Evolutionary conservation across 2,329 filamentous ascomycete genomes (phyloP), one percentile per base, ranked within the genome.

Genomic region (Sclerotiophoma versabilis): DNA sequence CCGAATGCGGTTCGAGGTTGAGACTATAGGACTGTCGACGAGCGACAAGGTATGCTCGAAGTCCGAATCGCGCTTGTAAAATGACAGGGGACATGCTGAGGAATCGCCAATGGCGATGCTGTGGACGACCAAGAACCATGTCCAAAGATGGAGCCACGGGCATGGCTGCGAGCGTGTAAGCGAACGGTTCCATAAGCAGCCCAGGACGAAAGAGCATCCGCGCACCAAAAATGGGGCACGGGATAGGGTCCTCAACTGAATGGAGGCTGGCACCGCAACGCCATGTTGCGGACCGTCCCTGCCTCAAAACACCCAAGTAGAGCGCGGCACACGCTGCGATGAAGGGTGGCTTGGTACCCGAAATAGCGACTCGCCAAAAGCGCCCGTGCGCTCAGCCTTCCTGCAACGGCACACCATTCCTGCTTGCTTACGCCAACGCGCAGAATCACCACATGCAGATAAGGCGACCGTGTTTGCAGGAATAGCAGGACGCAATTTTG

Each of bases 211-310:
- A 57, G 56, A 61, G 59, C 61, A 59, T 65, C 66, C 58, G 62
- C 57, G 65, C 68, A 54, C 68, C 67, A 67, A 67, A 66, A 49
- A 68, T 70, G 66, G 69, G 62, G 61, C 58, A 57, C 57, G 49
- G 57, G 32, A 58, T 54, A 37, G 49, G 57, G 63, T 36, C 39
- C 29, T 49, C 42, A 45, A 48, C 49, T 57, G 59, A 59, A 52
- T 58, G 62, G 47, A 44, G 46, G 41, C 39, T 50, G 34, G 39
- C 56, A 58, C 53, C 58, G 63, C 64, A 65, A 59, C 62, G 65
- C 70, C 69, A 70, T 66, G 59, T 65, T 65, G 68, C 71, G 71
- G 71, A 73, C 71, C 71, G 71, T 70, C 71, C 70, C 71, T 69
- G 69, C 65, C 57, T 67, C 65, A 68, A 60, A 66, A 63, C 55